Evolutionary conservation across 371 early-diverging fungal species (phyloP).

Genomic region (Mortierella sp.): DNA sequence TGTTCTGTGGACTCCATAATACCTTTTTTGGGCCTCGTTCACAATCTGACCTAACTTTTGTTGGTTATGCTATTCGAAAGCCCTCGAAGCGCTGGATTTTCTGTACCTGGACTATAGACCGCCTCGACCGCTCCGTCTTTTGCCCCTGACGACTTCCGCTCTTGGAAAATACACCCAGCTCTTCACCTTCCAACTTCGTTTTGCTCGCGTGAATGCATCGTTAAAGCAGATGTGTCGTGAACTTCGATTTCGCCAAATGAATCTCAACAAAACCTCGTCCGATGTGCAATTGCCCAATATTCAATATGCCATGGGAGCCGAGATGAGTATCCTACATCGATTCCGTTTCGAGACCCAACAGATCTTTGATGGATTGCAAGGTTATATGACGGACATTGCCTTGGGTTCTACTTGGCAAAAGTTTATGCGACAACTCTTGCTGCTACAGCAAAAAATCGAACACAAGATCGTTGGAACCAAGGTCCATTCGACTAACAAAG

Average conservation of each 20-base stretch:
- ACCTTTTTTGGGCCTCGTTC: neutral
- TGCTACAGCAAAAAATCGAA: slow-evolving; percentile 27
- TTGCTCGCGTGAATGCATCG: slow-evolving; percentile 50
- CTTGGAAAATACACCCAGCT: slow-evolving; percentile 62
- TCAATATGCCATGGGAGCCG: neutral
- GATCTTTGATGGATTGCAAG: slow-evolving; percentile 55
- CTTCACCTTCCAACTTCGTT: slow-evolving; percentile 60
- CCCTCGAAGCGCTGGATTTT: slow-evolving; percentile 63
- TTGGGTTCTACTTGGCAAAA: slow-evolving; percentile 56
- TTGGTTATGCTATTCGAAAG: slow-evolving; percentile 9
- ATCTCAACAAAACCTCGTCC: neutral
- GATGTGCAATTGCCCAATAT: neutral
- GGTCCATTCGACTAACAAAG: neutral
- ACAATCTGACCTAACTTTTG: neutral
- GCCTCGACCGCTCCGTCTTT: slow-evolving; percentile 57
- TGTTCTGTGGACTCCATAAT: neutral
- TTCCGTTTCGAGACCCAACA: slow-evolving; percentile 62
- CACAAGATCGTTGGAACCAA: slow-evolving; percentile 13
- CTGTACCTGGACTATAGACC: slow-evolving; percentile 59
- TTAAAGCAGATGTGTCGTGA: slow-evolving; percentile 52
- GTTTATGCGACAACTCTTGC: slow-evolving; percentile 55
- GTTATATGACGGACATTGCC: slow-evolving; percentile 58
- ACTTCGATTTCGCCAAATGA: slow-evolving; percentile 21
- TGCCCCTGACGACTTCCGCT: slow-evolving; percentile 55
- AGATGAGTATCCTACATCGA: slow-evolving; percentile 38